Conservation (phyloP, 345 rosid species). For the Aethionema arabicum region DNA sequence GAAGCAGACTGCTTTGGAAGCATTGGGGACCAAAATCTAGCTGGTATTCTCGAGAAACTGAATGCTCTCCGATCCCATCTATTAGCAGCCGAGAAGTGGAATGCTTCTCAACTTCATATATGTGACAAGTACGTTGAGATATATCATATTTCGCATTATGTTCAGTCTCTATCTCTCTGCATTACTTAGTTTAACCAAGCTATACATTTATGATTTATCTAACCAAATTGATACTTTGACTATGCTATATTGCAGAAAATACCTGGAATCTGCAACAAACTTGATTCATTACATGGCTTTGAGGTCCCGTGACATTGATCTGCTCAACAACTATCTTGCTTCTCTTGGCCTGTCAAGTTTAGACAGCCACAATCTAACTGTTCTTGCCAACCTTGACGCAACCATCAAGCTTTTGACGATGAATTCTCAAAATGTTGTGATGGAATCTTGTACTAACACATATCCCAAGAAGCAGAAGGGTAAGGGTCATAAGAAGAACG, state of each 20-base stretch:
- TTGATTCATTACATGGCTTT: slow-evolving; percentile 60
- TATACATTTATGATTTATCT: not conserved
- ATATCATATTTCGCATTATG: not conserved
- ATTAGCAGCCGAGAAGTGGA: slow-evolving; percentile 67
- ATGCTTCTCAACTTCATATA: slow-evolving; percentile 50
- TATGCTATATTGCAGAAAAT: slow-evolving; percentile 40
- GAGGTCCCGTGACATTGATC: slow-evolving; percentile 48
- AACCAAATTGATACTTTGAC: not conserved
- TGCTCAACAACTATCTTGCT: slow-evolving; percentile 47
- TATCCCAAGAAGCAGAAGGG: slow-evolving; percentile 31
- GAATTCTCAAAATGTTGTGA: slow-evolving; percentile 31
- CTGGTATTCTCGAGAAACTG: slow-evolving; percentile 48
- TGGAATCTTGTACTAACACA: slow-evolving; percentile 23
- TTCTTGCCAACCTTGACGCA: slow-evolving; percentile 48
- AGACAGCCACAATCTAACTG: slow-evolving; percentile 45
- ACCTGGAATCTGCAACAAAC: slow-evolving; percentile 54
- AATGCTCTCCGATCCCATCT: slow-evolving; percentile 58
- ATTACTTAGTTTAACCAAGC: not conserved
- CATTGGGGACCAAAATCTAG: slow-evolving; percentile 28
- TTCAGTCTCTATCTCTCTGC: slow-evolving; percentile 5
- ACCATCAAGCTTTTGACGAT: slow-evolving; percentile 43
- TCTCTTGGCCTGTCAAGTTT: slow-evolving; percentile 49
- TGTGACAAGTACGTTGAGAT: slow-evolving; percentile 51
- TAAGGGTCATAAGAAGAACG: slow-evolving; percentile 28
- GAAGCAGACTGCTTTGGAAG: slow-evolving; percentile 30